Evolutionary conservation across 1,139 yeast species (phyloP).

Genomic region (Hansenula lynferdii): DNA sequence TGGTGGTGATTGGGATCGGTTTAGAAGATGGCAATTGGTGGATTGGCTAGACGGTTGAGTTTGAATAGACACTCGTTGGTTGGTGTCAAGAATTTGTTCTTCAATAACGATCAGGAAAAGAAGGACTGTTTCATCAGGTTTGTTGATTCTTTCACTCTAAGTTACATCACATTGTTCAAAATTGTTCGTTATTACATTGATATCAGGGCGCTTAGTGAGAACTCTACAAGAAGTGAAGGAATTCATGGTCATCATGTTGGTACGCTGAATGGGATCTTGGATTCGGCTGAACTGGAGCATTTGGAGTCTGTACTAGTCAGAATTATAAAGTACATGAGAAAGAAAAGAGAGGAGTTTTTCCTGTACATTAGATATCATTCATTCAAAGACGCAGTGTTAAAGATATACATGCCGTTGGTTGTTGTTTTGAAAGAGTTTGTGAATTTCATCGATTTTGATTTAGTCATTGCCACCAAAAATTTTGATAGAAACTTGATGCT

Average conservation of each 20-base stretch:
- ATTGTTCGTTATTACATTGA: background rate
- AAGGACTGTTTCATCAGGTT: slow-evolving; percentile 1
- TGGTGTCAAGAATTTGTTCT: background rate
- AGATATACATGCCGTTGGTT: background rate
- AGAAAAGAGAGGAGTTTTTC: background rate
- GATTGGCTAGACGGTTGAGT: background rate
- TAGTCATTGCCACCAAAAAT: background rate
- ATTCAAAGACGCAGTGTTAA: background rate
- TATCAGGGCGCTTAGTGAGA: background rate
- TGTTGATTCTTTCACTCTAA: background rate
- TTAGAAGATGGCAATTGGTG: background rate
- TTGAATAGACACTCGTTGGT: background rate
- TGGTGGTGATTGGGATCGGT: background rate
- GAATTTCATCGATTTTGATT: background rate
- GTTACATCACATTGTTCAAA: slow-evolving; percentile 1
- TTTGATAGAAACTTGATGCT: background rate
- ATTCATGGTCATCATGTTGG: background rate
- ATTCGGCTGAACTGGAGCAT: background rate
- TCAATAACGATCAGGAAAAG: background rate
- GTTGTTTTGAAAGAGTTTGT: background rate
- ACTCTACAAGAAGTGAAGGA: too few species aligned
- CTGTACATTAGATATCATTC: background rate
- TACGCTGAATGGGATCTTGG: too few species aligned
- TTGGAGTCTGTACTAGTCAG: background rate
- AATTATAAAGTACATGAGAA: background rate